Base-by-base conservation (phyloP, 163 green algal species). In the Picocystis sp. region DNA sequence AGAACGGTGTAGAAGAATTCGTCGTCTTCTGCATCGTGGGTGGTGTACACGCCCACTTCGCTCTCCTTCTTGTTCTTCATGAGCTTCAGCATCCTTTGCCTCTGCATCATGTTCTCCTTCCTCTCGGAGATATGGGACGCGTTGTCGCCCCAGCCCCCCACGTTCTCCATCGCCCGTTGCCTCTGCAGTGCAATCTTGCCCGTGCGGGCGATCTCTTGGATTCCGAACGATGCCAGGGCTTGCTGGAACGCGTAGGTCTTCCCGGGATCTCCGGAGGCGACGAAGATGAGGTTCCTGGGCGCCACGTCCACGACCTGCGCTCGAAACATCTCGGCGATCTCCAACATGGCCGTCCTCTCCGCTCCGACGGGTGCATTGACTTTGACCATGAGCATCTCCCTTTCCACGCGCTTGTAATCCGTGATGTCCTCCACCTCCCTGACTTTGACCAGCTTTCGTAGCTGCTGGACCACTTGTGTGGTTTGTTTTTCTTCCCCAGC, bases 341-440 rank as follows among this genome's bases (percentile, higher is more conserved):
- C 71, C 64, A 92, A 68, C 38, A 96, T 71, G 75, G 94, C 88
- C 24, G 79, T 81, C 23, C 87, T 76, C 2, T 60, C 58, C 33
- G 71, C 52, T 9, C 79, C 79, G 2, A 76, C 59, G 0, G 74
- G 65, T 10, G 68, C 81, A 2, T 65, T 42, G 53, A 93, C 61
- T 76, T 97, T 96, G 19, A 94, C 54, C n/a, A 98, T 63, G 62
- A 94, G 67, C 62, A 98, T 62, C 75, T 96, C 89, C n/a, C 89
- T 72, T 66, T 97, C 84, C 25, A 95, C 74, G 22, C 81, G 69
- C 19, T 71, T 43, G 50, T 55, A 64, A 10, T 65, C 23, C 5
- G 84, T 94, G 68, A 98, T 86, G 71, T 97, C 82, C 68, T 97
- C 87, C 49, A 98, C 89, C 58, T 91, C 90, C 5, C 78, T 70